phyloP scores from a whole-genome alignment of 2,329 filamentous ascomycete genomes.

The Aureobasidium sp. region DNA sequence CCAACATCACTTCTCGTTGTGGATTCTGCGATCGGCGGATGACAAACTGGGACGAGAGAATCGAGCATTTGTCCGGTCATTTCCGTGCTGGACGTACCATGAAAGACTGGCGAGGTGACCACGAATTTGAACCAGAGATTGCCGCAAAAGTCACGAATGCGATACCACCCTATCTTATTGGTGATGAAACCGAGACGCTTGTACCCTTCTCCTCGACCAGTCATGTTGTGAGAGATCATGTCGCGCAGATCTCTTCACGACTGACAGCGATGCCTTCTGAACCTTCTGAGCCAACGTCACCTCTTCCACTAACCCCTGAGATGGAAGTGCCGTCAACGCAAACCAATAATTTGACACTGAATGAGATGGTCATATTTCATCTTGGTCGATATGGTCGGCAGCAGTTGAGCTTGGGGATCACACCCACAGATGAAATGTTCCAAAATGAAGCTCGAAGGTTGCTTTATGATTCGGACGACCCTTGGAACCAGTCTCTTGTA shows the following conservation, averaged over 20 bases:
- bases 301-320: conserved; percentile 2
- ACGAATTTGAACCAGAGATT: conserved; percentile 41
- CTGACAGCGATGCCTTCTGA: background rate
- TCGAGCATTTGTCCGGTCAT: conserved; percentile 46
- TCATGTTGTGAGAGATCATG: background rate
- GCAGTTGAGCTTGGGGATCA: conserved; percentile 29
- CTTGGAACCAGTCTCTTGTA: conserved; percentile 36
- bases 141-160: conserved; percentile 40
- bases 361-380: conserved; percentile 41
- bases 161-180: conserved; percentile 44
- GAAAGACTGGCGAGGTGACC: conserved; percentile 47
- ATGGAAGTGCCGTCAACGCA: background rate
- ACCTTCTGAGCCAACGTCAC: background rate
- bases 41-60: conserved; percentile 42
- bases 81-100: conserved; percentile 46
- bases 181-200: conserved; percentile 36
- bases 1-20: conserved; percentile 46
- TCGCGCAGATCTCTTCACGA: background rate
- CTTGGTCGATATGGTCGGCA: conserved; percentile 37
- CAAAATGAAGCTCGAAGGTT: conserved; percentile 39
- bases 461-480: conserved; percentile 40
- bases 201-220: conserved; percentile 37
- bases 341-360: conserved; percentile 24
- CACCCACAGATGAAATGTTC: conserved; percentile 41
- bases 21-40: conserved; percentile 45